Evolutionary conservation across 2,329 filamentous ascomycete species (phyloP).

Genomic region (Cadophora malorum): DNA sequence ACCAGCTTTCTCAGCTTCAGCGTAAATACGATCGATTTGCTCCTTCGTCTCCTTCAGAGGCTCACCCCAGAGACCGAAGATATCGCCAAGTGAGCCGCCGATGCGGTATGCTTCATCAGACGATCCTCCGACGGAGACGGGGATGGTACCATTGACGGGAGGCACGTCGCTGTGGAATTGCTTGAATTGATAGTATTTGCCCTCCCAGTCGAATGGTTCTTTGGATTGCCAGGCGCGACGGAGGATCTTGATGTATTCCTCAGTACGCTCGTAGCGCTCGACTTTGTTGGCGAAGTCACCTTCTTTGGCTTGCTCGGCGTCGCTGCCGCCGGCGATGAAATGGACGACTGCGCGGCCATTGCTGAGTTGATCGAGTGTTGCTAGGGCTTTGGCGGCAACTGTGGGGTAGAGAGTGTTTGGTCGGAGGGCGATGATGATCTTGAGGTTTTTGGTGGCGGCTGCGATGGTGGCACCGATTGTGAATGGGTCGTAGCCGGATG

Average conservation of each 20-base stretch:
- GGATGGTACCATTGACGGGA: slow-evolving; percentile 59
- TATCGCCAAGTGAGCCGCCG: slow-evolving; percentile 63
- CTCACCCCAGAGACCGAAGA: slow-evolving; percentile 69
- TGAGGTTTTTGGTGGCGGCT: slow-evolving; percentile 62
- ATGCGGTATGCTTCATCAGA: slow-evolving; percentile 65
- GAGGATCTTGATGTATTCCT: slow-evolving; percentile 68
- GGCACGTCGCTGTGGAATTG: slow-evolving; percentile 61
- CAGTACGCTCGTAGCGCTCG: slow-evolving; percentile 62
- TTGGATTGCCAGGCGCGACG: slow-evolving; percentile 62
- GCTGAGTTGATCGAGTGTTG: slow-evolving; percentile 66
- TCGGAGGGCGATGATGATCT: slow-evolving; percentile 65
- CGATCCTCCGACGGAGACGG: slow-evolving; percentile 64
- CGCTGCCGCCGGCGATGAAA: slow-evolving; percentile 67
- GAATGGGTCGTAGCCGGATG: slow-evolving; percentile 61
- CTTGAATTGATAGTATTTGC: slow-evolving; percentile 65
- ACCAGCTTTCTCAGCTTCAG: slow-evolving; percentile 62
- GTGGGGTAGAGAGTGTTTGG: slow-evolving; percentile 68
- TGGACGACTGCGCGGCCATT: slow-evolving; percentile 64
- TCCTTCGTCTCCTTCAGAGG: slow-evolving; percentile 68
- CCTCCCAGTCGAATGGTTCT: slow-evolving; percentile 66
- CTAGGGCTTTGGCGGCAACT: slow-evolving; percentile 65
- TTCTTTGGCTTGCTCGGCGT: slow-evolving; percentile 64
- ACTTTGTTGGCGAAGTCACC: slow-evolving; percentile 65
- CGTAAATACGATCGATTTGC: slow-evolving; percentile 66
- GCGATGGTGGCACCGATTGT: slow-evolving; percentile 65